phyloP scores from a whole-genome alignment of 2,329 filamentous ascomycete genomes.

The Cryphonectria radicalis region DNA sequence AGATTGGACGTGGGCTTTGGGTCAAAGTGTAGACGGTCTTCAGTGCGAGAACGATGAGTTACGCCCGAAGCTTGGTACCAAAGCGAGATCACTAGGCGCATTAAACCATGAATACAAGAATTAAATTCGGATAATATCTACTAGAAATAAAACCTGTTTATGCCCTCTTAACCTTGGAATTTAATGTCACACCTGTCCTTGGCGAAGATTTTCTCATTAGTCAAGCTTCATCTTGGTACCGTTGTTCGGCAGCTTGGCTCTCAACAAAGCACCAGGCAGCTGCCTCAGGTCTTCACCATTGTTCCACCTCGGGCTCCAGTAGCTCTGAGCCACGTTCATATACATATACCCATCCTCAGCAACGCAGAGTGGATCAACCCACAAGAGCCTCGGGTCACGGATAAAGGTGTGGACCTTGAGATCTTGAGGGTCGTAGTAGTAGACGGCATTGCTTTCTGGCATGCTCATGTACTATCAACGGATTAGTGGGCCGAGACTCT shows the following conservation, averaged over 20 bases:
- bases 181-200: not conserved
- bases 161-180: too few species aligned
- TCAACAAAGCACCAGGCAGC: slow-evolving; percentile 19
- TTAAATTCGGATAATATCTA: not conserved
- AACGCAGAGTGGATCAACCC: slow-evolving; percentile 13
- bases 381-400: slow-evolving; percentile 17
- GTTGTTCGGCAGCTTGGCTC: slow-evolving; percentile 17
- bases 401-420: slow-evolving; percentile 19
- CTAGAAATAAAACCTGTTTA: not conserved
- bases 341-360: slow-evolving; percentile 23
- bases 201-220: not conserved
- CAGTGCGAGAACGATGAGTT: not conserved
- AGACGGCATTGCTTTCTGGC: slow-evolving; percentile 50
- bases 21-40: not conserved
- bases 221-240: slow-evolving; percentile 21
- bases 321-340: slow-evolving; percentile 15
- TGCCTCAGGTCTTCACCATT: slow-evolving; percentile 18
- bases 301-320: slow-evolving; percentile 23
- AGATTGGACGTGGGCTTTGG: not conserved
- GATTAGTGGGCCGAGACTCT: not conserved
- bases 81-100: not conserved
- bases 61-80: not conserved
- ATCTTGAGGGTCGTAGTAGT: slow-evolving; percentile 42
- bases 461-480: slow-evolving; percentile 46
- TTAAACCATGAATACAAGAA: not conserved